Percentiles rank a stretch among this genome's conserved stretches.
phyloP scores from a whole-genome alignment of 441 rosid species.

The Brassica hybrid region DNA sequence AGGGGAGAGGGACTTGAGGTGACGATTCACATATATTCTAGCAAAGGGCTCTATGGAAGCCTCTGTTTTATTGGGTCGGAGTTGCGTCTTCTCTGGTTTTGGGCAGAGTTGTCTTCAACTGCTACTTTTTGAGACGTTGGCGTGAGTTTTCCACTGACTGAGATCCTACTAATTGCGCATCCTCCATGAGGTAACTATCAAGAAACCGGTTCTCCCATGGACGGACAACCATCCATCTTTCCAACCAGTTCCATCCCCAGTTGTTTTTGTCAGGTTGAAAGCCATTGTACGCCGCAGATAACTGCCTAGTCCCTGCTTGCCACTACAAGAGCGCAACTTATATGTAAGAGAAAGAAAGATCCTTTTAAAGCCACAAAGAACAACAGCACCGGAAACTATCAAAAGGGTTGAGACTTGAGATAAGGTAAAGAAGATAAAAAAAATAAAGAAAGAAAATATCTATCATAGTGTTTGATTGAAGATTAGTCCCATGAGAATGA shows the following conservation, averaged over 20 bases:
- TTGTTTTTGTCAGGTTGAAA: constrained; percentile 95
- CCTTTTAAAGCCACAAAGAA: not conserved
- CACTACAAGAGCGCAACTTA: constrained; percentile 72
- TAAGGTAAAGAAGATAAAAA: not conserved
- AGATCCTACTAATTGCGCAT: constrained; percentile 5
- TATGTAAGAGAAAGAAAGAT: not conserved
- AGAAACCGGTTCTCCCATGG: constrained; percentile 99
- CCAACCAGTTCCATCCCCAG: constrained; percentile 99
- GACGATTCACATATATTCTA: constrained; percentile 23
- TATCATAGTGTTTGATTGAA: not conserved
- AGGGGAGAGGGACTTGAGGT: not conserved
- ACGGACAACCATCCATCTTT: constrained; percentile 99
- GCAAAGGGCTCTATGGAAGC: constrained; percentile 43
- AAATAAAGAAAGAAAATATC: not conserved
- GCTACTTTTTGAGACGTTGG: constrained; percentile 47
- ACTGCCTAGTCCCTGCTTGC: constrained; percentile 92
- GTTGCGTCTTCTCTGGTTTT: constrained; percentile 45
- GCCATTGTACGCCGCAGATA: constrained; percentile 57
- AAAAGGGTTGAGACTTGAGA: too few species aligned
- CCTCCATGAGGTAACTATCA: constrained; percentile 77
- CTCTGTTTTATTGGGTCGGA: constrained; percentile 47
- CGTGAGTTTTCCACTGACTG: constrained; percentile 30
- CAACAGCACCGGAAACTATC: not conserved
- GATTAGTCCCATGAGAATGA: constrained; percentile 2
- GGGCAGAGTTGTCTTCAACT: constrained; percentile 45